Evolutionary conservation across 2,329 filamentous ascomycete genomes (phyloP), one percentile per base, ranked within the genome.

Genomic region (Paecilomyces fulvus): DNA sequence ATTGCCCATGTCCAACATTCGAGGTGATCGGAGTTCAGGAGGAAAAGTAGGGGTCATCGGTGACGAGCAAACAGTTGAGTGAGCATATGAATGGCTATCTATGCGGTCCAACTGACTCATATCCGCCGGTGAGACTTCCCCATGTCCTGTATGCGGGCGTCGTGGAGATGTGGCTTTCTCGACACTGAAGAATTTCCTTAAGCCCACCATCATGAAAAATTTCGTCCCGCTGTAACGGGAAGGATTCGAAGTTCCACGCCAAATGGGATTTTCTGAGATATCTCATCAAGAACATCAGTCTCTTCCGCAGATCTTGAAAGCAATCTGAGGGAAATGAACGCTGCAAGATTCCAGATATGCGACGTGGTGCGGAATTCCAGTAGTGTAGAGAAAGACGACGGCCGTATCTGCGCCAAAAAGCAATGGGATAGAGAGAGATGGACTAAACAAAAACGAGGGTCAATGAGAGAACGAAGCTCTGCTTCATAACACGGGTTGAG

Each of bases 131-230:
- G 48, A 23, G 48, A 21, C 48, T 23, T 25, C 48, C 6, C 20
- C n/a, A 12, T 49, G 21, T 25, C 48, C n/a, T 12, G 48, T 28
- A 28, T 12, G 48, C 10, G 21, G 48, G 20, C 25, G 48, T 12
- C 37, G 37, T 43, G 17, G 37, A 43, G n/a, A 49, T 12, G 23
- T n/a, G 20, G 10, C 69, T 17, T 43, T 43, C 7, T 43, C 37
- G 51, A 61, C 51, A 25, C 62, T 60, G 48, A 73, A 73, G n/a
- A 73, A 57, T 49, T 65, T 70, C 59, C 63, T 70, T 31, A 73
- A 58, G 30, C 59, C 66, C 48, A 68, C 70, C 71, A 73, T 73
- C 9, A 51, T 65, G 37, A 43, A 43, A n/a, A 2, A 43, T 12
- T 17, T 17, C 17, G n/a, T 43, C n/a, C 37, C 37, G 6, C 37